Evolutionary conservation across 345 rosid species (phyloP).

Genomic region (Raphanus sativus): DNA sequence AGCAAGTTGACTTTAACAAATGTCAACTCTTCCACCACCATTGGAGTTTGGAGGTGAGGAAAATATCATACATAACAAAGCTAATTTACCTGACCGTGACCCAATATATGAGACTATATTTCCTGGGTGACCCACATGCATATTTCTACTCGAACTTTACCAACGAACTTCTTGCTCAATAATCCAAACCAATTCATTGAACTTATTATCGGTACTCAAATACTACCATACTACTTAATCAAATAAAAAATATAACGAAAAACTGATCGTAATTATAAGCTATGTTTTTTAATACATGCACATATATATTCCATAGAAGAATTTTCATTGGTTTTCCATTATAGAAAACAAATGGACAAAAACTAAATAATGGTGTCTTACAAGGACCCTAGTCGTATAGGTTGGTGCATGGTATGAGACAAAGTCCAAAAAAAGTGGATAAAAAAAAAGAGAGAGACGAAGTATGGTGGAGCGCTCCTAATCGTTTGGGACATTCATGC

Average conservation of each 20-base stretch:
- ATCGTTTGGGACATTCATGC: background rate
- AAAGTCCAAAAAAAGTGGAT: background rate
- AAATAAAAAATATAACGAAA: background rate
- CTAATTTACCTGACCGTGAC: constrained; percentile 15
- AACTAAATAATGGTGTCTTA: background rate
- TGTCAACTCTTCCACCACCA: constrained; percentile 35
- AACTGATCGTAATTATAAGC: background rate
- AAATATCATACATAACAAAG: constrained; percentile 21
- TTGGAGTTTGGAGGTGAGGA: constrained; percentile 7
- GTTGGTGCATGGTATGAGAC: background rate
- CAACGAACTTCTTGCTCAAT: background rate
- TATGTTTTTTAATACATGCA: background rate
- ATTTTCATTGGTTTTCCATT: background rate
- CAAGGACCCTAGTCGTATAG: background rate
- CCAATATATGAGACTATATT: background rate
- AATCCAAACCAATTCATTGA: background rate
- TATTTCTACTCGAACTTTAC: background rate
- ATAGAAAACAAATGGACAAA: background rate
- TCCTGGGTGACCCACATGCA: background rate
- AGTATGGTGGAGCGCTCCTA: background rate
- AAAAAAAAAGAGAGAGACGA: background rate
- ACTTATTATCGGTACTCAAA: background rate
- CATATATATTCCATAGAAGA: background rate
- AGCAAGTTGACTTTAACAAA: constrained; percentile 25
- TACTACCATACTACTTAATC: background rate